phyloP scores from a whole-genome alignment of 129 eudicot genomes.

The carrot (Daucus carota) region DH1_v3.0 NC_030382.2:56908501-56909000 shows the following conservation, averaged over 20 bases:
- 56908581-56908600: neutral
- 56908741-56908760: neutral
- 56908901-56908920: neutral
- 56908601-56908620: neutral
- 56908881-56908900: neutral
- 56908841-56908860: neutral
- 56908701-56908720: neutral
- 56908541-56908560: neutral
- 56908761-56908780: neutral
- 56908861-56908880: neutral
- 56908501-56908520: neutral
- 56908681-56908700: neutral
- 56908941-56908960: neutral
- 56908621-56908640: neutral
- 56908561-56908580: neutral
- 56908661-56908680: neutral
- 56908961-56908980: neutral
- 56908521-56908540: neutral
- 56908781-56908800: neutral
- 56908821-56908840: neutral
- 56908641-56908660: neutral
- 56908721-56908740: neutral
- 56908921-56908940: no score
- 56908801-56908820: neutral
- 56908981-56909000: neutral